Conservation (phyloP, 768 basidiomycete genomes). For the Sarcodon sp. region DNA sequence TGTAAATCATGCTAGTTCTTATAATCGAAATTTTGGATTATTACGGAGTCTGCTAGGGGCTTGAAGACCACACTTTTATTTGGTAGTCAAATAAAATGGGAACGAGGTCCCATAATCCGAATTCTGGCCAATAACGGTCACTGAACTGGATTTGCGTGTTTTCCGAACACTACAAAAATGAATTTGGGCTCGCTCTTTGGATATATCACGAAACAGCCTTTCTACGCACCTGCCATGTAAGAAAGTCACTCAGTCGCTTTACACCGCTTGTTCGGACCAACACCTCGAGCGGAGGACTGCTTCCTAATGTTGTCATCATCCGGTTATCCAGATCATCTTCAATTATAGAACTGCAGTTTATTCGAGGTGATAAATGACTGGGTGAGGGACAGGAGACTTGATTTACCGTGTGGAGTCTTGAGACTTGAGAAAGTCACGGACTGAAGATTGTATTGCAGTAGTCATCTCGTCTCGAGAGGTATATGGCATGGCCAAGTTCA, state of each 20-base stretch:
- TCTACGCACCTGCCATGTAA: constrained; percentile 85
- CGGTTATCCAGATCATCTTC: constrained; percentile 55
- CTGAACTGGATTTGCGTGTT: constrained; percentile 83
- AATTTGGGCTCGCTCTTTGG: constrained; percentile 1
- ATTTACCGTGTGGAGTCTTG: too few species aligned
- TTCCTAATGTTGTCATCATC: constrained; percentile 49
- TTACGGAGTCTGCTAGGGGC: too few species aligned
- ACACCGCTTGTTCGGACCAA: constrained; percentile 89
- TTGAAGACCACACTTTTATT: constrained; percentile 43
- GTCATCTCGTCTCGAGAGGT: constrained; percentile 87
- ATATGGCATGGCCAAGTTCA: constrained; percentile 92
- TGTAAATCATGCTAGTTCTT: too few species aligned
- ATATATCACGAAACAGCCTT: neutral
- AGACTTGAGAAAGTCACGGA: constrained; percentile 14
- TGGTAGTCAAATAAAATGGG: constrained; percentile 87
- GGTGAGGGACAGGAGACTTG: too few species aligned
- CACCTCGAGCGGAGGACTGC: constrained; percentile 77
- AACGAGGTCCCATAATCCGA: constrained; percentile 75
- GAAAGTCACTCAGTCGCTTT: constrained; percentile 74
- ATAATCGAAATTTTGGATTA: too few species aligned
- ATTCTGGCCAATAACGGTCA: constrained; percentile 84
- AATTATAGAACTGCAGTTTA: constrained; percentile 32
- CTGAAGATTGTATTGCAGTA: constrained; percentile 49
- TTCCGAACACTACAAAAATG: constrained; percentile 30
- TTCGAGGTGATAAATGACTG: neutral